Base-by-base conservation (phyloP, 2,329 filamentous ascomycete genomes). In the Nannizzia gypsea region DNA sequence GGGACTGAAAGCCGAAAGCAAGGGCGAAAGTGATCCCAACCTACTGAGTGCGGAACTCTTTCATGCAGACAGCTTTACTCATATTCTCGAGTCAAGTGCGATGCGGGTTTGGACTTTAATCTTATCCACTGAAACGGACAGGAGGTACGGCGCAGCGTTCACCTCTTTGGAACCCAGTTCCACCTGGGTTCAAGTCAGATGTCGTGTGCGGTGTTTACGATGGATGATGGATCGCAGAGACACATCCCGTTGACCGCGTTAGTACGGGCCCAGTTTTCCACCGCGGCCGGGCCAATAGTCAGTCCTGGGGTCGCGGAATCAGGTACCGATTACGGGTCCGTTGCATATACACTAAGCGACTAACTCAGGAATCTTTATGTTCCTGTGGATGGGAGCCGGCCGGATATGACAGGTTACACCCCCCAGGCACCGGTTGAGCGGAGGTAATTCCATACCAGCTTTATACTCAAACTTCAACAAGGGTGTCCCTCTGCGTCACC, bases 291-390 rank as follows among this genome's bases (percentile, higher is more conserved):
- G 28, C 48, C 48, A 54, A 54, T 54, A 54, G 48, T 34, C 28
- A 54, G 28, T 31, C 26, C 48, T 54, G 48, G 48, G 48, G 48
- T 34, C 48, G 48, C 48, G 48, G 48, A 54, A 54, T 26, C 20
- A 54, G 48, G 48, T 54, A 54, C 48, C 48, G 48, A 54, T 54
- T 54, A 54, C 48, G 48, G 48, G 48, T 15, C n/a, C 26, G 48
- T 20, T 54, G 48, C 48, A 54, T 54, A n/a, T n/a, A n/a, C n/a
- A n/a, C n/a, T n/a, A 31, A 54, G 48, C 28, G 26, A 54, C 48
- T 20, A n/a, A n/a, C 31, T 36, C 31, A 36, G 31, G 31, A 36
- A 36, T 36, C 31, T 36, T 36, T 13, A 11, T 34, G 28, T 9
- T 6, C 31, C 31, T 9, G 31, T 34, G 31, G 31, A 36, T 36